phyloP scores from a whole-genome alignment of 805 yeast genomes.

The Hanseniaspora singularis region DNA sequence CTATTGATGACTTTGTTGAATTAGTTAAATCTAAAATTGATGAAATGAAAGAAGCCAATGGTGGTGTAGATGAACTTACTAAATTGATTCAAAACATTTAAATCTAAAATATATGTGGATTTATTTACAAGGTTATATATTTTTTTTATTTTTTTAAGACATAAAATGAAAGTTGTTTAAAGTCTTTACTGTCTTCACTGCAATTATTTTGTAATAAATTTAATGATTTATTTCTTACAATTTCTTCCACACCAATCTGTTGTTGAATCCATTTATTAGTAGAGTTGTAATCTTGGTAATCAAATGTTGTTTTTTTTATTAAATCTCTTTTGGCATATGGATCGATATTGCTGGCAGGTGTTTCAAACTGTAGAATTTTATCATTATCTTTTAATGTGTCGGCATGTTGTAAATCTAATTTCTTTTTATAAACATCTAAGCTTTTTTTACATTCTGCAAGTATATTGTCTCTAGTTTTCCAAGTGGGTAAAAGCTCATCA shows the following conservation, averaged over 20 bases:
- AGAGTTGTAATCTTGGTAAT: slow-evolving; percentile 24
- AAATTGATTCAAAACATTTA: slow-evolving; percentile 49
- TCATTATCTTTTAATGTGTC: slow-evolving; percentile 20
- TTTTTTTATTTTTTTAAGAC: slow-evolving; percentile 1
- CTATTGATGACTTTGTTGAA: slow-evolving; percentile 45
- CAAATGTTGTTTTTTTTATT: slow-evolving; percentile 25
- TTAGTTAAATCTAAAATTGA: slow-evolving; percentile 41
- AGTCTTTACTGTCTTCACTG: slow-evolving; percentile 24
- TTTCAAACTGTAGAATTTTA: slow-evolving; percentile 20
- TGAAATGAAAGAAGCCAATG: slow-evolving; percentile 34
- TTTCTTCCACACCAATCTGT: slow-evolving; percentile 33
- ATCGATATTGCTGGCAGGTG: slow-evolving; percentile 31
- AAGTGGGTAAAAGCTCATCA: slow-evolving; percentile 34
- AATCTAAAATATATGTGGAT: slow-evolving; percentile 5
- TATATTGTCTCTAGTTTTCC: slow-evolving; percentile 34
- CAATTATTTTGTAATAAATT: slow-evolving; percentile 31
- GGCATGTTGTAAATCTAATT: slow-evolving; percentile 23
- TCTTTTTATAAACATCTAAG: slow-evolving; percentile 25
- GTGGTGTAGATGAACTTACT: slow-evolving; percentile 51
- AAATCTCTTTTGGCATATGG: slow-evolving; percentile 40
- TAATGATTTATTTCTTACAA: slow-evolving; percentile 30
- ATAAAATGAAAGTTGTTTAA: slow-evolving; percentile 20
- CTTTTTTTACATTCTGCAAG: slow-evolving; percentile 35
- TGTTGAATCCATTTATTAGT: slow-evolving; percentile 31
- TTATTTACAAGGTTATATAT: slow-evolving; percentile 2